Conservation (phyloP, 2,329 filamentous ascomycete genomes). For the Seiridium unicorne region DNA sequence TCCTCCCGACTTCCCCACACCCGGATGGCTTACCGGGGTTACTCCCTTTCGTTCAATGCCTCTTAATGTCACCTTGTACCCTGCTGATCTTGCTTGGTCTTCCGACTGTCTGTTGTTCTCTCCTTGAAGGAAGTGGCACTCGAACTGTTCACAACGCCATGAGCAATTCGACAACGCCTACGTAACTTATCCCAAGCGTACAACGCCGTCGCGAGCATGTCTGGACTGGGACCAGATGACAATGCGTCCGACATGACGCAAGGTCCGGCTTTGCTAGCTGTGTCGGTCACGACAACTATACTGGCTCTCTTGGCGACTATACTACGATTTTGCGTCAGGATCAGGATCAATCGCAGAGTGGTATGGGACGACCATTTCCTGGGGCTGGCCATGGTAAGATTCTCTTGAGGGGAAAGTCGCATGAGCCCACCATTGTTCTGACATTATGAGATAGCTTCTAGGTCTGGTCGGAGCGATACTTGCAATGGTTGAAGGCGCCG, state of each 20-base stretch:
- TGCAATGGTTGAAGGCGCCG: conserved; percentile 29
- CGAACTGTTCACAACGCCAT: not conserved
- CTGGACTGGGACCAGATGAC: conserved; percentile 15
- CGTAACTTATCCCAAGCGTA: not conserved
- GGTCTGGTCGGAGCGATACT: conserved; percentile 33
- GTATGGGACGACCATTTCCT: conserved; percentile 33
- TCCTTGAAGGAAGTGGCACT: too few species aligned
- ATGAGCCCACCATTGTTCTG: not conserved
- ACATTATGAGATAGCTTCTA: conserved; percentile 22
- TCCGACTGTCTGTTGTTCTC: too few species aligned
- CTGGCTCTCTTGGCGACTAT: conserved; percentile 31
- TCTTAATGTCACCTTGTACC: not conserved
- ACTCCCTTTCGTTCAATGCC: not conserved
- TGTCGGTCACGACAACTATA: conserved; percentile 7
- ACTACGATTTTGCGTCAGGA: conserved; percentile 28
- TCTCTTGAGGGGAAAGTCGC: not conserved
- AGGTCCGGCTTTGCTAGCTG: conserved; percentile 34
- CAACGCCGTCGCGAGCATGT: conserved; percentile 5
- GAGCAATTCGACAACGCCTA: not conserved
- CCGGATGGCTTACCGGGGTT: not conserved
- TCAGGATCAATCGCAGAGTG: conserved; percentile 22
- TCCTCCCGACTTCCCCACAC: not conserved
- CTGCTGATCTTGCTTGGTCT: too few species aligned
- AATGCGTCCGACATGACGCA: conserved; percentile 23
- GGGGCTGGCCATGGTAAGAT: conserved; percentile 29